These are phyloP conservation scores for Diplodia sapinea DNA, from an alignment of 2,329 filamentous ascomycete genomes.

Conservation along the genomic window DNA sequence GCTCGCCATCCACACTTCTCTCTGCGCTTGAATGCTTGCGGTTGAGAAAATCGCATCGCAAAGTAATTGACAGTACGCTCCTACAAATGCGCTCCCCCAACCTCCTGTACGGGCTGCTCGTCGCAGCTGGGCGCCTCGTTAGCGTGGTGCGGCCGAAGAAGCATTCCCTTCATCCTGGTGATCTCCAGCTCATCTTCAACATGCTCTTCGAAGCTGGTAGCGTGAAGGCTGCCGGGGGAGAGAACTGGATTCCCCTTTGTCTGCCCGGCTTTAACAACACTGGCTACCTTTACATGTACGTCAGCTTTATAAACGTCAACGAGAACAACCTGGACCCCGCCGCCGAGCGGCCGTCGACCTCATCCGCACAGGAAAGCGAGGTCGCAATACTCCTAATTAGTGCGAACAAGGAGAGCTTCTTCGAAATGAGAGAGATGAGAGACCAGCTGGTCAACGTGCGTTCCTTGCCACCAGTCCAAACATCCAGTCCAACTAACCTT, in stretches of 20 bases:
- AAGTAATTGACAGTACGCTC: conserved; percentile 84
- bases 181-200: conserved; percentile 96
- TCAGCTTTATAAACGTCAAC: conserved; percentile 82
- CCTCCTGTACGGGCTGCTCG: conserved; percentile 89
- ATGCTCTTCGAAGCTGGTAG: conserved; percentile 97
- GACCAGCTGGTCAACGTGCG: conserved; percentile 63
- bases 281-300: conserved; percentile 98
- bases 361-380: conserved; percentile 63
- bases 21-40: conserved; percentile 93
- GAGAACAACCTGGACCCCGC: conserved; percentile 52
- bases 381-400: conserved; percentile 94
- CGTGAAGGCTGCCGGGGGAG: conserved; percentile 88
- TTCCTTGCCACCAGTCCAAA: conserved; percentile 2
- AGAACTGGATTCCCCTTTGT: conserved; percentile 97
- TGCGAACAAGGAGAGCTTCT: conserved; percentile 91
- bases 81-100: conserved; percentile 77
- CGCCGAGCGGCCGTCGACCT: conserved; percentile 48
- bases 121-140: conserved; percentile 89
- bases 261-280: conserved; percentile 96
- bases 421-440: conserved; percentile 77
- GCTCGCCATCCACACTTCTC: conserved; percentile 85
- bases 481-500: conserved; percentile 34
- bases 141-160: conserved; percentile 94
- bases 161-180: conserved; percentile 92
- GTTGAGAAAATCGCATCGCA: conserved; percentile 84